A percentile compares a stretch with the other conserved stretches of the same genome.
These are phyloP conservation scores for Porcisia hertigi DNA, from an alignment of 208 protist genomes.

Conservation along the genomic window DNA sequence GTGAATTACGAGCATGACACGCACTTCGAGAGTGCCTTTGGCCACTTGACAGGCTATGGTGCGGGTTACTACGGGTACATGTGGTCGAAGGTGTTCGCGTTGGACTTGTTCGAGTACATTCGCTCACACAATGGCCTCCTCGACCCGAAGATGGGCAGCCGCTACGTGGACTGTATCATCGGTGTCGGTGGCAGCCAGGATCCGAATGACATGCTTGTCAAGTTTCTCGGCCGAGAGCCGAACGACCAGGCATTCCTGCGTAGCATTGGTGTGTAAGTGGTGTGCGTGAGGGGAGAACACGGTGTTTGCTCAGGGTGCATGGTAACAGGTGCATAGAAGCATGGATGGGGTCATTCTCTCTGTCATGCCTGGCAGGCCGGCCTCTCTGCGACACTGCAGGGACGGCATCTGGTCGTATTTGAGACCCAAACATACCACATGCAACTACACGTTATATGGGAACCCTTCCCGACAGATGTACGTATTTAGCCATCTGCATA, in stretches of 20 bases:
- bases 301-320: background rate
- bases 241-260: slow-evolving; percentile 79
- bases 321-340: background rate
- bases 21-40: slow-evolving; percentile 84
- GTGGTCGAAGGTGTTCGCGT: slow-evolving; percentile 87
- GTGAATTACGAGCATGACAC: slow-evolving; percentile 58
- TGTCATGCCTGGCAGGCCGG: background rate
- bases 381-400: background rate
- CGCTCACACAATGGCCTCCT: slow-evolving; percentile 64
- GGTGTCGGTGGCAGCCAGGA: slow-evolving; percentile 75
- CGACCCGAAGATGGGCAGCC: slow-evolving; percentile 57
- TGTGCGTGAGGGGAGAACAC: background rate
- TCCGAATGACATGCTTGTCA: slow-evolving; percentile 69
- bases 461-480: background rate
- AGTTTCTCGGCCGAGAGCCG: slow-evolving; percentile 87
- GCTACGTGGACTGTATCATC: slow-evolving; percentile 78
- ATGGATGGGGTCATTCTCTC: background rate
- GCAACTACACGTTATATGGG: no score
- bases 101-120: slow-evolving; percentile 87
- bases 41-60: slow-evolving; percentile 79
- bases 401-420: background rate
- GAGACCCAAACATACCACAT: background rate
- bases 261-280: slow-evolving; percentile 57
- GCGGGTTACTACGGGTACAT: slow-evolving; percentile 88
- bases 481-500: background rate